Percentiles rank a stretch among this genome's conserved stretches.
Evolutionary conservation across 73 alveolate genomes (phyloP).

Genomic region (Breviolum minutum): DNA sequence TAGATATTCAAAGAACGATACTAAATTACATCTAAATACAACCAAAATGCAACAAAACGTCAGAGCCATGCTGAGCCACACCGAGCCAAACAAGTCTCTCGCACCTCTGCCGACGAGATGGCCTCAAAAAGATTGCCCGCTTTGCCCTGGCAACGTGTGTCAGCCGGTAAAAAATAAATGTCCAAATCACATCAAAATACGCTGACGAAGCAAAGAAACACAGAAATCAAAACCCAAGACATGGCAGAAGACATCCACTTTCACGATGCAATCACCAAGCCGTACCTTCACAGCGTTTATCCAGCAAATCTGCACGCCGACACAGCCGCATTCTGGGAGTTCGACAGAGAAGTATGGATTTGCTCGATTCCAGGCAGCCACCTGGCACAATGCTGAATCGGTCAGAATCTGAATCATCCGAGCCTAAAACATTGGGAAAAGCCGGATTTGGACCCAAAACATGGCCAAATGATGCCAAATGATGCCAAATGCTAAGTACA

Average conservation of each 20-base stretch:
- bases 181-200: not conserved
- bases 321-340: not conserved
- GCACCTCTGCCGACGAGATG: conserved; percentile 6
- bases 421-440: not conserved
- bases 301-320: not conserved
- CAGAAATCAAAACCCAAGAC: not conserved
- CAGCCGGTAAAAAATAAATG: not conserved
- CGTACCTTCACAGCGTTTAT: not conserved
- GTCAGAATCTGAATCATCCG: not conserved
- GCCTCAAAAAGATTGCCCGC: not conserved
- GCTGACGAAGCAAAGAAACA: not conserved
- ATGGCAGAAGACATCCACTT: conserved; percentile 48
- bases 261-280: conserved; percentile 73
- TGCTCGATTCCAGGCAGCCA: conserved; percentile 90
- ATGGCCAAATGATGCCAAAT: too few species aligned
- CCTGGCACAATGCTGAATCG: not conserved
- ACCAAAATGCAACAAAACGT: not conserved
- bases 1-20: not conserved
- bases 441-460: not conserved
- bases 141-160: not conserved
- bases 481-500: not conserved
- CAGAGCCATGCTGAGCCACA: not conserved
- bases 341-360: conserved; percentile 54
- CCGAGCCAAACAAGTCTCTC: not conserved
- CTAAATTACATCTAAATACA: not conserved